Conservation (phyloP, 345 rosid genomes). For the Eutrema yunnanense region DNA sequence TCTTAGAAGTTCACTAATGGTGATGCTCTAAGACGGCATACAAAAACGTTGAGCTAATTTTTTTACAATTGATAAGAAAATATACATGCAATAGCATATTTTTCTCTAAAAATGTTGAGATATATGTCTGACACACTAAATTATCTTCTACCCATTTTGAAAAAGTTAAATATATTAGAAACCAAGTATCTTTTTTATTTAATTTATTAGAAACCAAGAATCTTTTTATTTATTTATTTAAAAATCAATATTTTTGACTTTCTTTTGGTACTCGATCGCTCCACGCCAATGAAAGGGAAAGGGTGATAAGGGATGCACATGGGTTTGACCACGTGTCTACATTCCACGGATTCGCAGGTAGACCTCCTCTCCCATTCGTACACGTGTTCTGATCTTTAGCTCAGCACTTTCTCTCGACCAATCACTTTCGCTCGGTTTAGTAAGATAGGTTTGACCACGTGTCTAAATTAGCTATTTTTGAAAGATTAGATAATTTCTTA, state of each 20-base stretch:
- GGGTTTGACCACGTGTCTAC: constrained; percentile 25
- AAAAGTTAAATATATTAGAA: neutral
- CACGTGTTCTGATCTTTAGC: constrained; percentile 13
- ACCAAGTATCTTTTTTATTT: too few relatives aligned
- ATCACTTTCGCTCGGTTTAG: neutral
- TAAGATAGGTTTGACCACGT: neutral
- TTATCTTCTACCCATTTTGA: neutral
- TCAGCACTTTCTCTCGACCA: constrained; percentile 5
- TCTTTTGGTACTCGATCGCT: neutral
- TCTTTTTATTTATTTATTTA: neutral
- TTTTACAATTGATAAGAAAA: neutral
- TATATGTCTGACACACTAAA: too few relatives aligned
- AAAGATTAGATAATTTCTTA: too few relatives aligned
- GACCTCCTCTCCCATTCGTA: neutral
- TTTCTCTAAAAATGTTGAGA: neutral
- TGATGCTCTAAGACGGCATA: too few relatives aligned
- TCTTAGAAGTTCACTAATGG: too few relatives aligned
- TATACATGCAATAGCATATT: neutral
- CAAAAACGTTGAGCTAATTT: neutral
- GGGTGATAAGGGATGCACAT: constrained; percentile 15
- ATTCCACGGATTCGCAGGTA: neutral
- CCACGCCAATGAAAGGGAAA: constrained; percentile 13
- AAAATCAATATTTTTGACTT: neutral
- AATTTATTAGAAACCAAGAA: too few relatives aligned
- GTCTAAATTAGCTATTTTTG: too few relatives aligned